Conservation (phyloP, 1,139 yeast species). For the Candida frijolesensis region DNA sequence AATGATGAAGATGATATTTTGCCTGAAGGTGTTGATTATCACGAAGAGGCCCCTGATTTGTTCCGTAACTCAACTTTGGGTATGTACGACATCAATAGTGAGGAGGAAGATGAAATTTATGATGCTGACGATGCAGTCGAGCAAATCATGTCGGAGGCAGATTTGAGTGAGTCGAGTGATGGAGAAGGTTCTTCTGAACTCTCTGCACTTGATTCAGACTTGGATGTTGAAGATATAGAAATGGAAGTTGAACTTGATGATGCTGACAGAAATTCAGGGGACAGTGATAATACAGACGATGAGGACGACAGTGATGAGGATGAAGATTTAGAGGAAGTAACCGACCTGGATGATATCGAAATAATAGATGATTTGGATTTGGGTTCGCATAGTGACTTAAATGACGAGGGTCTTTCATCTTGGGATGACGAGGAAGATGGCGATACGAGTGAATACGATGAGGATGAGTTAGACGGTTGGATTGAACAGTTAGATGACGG, state of each 20-base stretch:
- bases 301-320: conserved; percentile 17
- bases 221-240: conserved; percentile 25
- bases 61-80: conserved; percentile 88
- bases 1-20: conserved; percentile 62
- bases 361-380: conserved; percentile 45
- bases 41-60: conserved; percentile 81
- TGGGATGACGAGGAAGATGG: conserved; percentile 21
- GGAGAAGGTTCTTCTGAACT: conserved; percentile 26
- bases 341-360: conserved; percentile 39
- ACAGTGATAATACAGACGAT: conserved; percentile 14
- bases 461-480: conserved; percentile 48
- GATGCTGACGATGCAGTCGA: conserved; percentile 32
- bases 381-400: conserved; percentile 28
- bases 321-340: conserved; percentile 17
- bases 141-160: conserved; percentile 37
- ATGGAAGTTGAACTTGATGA: conserved; percentile 17
- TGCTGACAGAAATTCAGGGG: conserved; percentile 17
- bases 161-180: conserved; percentile 19
- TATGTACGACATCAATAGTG: conserved; percentile 83
- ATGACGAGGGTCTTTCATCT: conserved; percentile 18
- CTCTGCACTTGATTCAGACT: conserved; percentile 28
- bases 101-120: conserved; percentile 36
- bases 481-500: conserved; percentile 43
- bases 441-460: conserved; percentile 38
- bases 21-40: conserved; percentile 58